Conservation (phyloP, 2,329 filamentous ascomycete genomes). For the Aspergillus tamarii region DNA sequence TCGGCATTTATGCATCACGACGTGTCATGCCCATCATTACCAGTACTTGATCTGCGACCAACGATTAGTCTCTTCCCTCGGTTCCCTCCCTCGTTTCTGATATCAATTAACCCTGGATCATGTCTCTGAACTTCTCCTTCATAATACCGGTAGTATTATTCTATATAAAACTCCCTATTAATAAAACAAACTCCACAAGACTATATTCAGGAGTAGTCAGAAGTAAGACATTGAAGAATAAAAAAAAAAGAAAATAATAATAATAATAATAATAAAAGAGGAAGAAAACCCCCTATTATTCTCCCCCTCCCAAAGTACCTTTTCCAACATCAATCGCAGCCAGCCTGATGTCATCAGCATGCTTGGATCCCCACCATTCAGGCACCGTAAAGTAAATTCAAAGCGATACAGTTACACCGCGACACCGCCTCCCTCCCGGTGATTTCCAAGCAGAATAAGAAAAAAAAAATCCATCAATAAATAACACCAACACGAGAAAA, state of each 20-base stretch:
- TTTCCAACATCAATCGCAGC: neutral
- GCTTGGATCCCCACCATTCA: neutral
- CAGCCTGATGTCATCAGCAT: neutral
- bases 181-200: neutral
- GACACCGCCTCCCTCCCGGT: neutral
- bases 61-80: neutral
- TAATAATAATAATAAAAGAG: neutral
- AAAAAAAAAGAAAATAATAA: neutral
- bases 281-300: neutral
- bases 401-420: neutral
- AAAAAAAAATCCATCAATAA: neutral
- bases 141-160: neutral
- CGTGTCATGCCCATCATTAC: slow-evolving; percentile 14
- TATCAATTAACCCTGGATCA: neutral
- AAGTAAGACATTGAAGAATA: neutral
- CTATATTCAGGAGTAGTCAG: neutral
- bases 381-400: neutral
- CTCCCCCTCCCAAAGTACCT: too few relatives aligned
- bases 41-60: slow-evolving; percentile 4
- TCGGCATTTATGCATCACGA: slow-evolving; percentile 11
- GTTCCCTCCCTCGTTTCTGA: neutral
- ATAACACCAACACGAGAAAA: neutral
- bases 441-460: neutral
- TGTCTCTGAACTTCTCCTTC: neutral
- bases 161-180: neutral